Conservation (phyloP, 768 basidiomycete species). For the Xerocomus brunneocitrinus region DNA sequence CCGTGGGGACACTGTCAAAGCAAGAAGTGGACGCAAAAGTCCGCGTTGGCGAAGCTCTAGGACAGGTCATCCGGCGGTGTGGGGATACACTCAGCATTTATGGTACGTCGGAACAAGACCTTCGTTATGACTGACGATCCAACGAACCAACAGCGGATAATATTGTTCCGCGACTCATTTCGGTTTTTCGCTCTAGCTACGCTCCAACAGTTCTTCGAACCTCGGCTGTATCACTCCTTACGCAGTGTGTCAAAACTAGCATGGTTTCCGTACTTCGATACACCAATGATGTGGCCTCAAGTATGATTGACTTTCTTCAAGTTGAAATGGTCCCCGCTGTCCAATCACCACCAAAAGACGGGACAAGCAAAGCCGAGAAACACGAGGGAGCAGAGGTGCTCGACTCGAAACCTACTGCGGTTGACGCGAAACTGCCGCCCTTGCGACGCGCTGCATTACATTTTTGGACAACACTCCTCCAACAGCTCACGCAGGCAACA, state of each 20-base stretch:
- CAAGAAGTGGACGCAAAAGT: slow-evolving; percentile 70
- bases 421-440: slow-evolving; percentile 65
- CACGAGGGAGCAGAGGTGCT: slow-evolving; percentile 24
- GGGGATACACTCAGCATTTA: slow-evolving; percentile 66
- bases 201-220: slow-evolving; percentile 72
- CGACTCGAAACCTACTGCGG: slow-evolving; percentile 54
- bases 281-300: slow-evolving; percentile 52
- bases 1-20: slow-evolving; percentile 37
- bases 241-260: slow-evolving; percentile 65
- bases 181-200: slow-evolving; percentile 51
- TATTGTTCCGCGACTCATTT: slow-evolving; percentile 69
- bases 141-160: slow-evolving; percentile 48
- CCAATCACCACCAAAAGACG: slow-evolving; percentile 14
- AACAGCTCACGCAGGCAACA: slow-evolving; percentile 47
- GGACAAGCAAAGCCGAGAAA: slow-evolving; percentile 5
- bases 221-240: slow-evolving; percentile 66
- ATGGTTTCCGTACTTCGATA: slow-evolving; percentile 61
- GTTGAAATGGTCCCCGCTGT: slow-evolving; percentile 43
- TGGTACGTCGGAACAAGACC: slow-evolving; percentile 41
- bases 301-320: slow-evolving; percentile 76
- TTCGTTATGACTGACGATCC: not conserved
- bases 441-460: slow-evolving; percentile 85
- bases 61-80: slow-evolving; percentile 66
- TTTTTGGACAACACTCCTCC: slow-evolving; percentile 67
- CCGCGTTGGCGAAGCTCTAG: slow-evolving; percentile 82